Percentiles rank a stretch among this genome's conserved stretches.
Evolutionary conservation across 768 basidiomycete genomes (phyloP).

Genomic region (Mycena filopes): DNA sequence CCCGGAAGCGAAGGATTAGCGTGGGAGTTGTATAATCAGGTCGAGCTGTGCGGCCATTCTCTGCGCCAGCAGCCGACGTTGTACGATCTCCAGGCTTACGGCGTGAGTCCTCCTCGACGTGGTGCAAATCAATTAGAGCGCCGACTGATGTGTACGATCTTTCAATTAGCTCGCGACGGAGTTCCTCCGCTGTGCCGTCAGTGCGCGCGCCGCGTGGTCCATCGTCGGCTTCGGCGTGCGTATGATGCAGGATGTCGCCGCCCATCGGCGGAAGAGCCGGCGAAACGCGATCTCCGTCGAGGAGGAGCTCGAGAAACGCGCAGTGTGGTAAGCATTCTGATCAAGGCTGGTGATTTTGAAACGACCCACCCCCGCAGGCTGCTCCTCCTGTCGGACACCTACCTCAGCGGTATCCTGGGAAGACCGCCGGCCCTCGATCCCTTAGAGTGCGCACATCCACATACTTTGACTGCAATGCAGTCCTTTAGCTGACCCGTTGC

Average conservation of each 20-base stretch:
- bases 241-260: slow-evolving; percentile 2
- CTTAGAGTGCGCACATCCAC: not conserved
- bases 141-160: not conserved
- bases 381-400: not conserved
- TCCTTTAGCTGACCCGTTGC: too few relatives aligned
- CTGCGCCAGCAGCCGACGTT: not conserved
- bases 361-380: not conserved
- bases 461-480: too few relatives aligned
- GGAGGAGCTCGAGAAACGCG: slow-evolving; percentile 18
- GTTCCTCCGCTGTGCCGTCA: not conserved
- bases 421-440: not conserved
- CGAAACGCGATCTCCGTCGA: not conserved
- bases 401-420: not conserved
- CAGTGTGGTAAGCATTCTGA: slow-evolving; percentile 11
- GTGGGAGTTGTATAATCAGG: slow-evolving; percentile 10
- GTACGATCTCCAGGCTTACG: slow-evolving; percentile 19
- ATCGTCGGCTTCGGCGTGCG: slow-evolving; percentile 11
- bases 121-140: too few relatives aligned
- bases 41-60: slow-evolving; percentile 4
- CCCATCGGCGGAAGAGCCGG: slow-evolving; percentile 1
- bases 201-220: not conserved
- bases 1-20: not conserved
- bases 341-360: too few relatives aligned
- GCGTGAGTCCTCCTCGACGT: too few relatives aligned
- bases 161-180: not conserved